Conservation (phyloP, 192 early-diverging fungal species). For the Coemansia sp. region DNA sequence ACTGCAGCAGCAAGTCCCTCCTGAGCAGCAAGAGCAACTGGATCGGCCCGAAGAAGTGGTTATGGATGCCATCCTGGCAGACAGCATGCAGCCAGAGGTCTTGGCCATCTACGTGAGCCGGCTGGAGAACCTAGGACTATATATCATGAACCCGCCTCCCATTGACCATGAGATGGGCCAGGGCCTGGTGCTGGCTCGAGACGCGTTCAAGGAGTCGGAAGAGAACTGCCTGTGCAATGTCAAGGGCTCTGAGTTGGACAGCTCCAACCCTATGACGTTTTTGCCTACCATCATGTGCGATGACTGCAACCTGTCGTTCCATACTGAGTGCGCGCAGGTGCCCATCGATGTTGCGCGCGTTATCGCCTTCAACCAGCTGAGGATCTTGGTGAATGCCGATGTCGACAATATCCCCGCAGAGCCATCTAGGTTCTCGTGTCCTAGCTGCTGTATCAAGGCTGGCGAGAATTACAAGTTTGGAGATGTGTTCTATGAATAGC, state of each 20-base stretch:
- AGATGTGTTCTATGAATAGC: constrained; percentile 25
- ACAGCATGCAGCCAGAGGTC: not conserved
- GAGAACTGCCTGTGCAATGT: constrained; percentile 50
- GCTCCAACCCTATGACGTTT: not conserved
- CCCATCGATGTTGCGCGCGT: constrained; percentile 25
- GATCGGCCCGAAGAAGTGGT: not conserved
- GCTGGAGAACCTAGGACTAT: constrained; percentile 19
- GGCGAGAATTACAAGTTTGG: constrained; percentile 31
- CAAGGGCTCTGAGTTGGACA: constrained; percentile 14
- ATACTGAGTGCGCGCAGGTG: constrained; percentile 58
- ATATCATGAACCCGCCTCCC: constrained; percentile 19
- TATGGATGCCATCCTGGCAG: not conserved
- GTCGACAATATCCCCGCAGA: constrained; percentile 24
- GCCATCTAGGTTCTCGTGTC: constrained; percentile 33
- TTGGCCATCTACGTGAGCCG: constrained; percentile 10
- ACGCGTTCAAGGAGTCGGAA: constrained; percentile 16
- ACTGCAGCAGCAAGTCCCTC: not conserved
- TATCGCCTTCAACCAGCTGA: constrained; percentile 34
- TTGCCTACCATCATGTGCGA: constrained; percentile 63
- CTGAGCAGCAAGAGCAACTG: not conserved
- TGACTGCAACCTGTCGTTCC: constrained; percentile 62
- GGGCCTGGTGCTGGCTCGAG: constrained; percentile 17
- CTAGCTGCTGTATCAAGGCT: constrained; percentile 32
- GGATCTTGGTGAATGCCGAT: constrained; percentile 17
- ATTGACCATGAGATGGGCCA: constrained; percentile 14